These are phyloP conservation scores for Cucurbitaria berberidis DNA, from an alignment of 2,329 filamentous ascomycete genomes.

Conservation along the genomic window DNA sequence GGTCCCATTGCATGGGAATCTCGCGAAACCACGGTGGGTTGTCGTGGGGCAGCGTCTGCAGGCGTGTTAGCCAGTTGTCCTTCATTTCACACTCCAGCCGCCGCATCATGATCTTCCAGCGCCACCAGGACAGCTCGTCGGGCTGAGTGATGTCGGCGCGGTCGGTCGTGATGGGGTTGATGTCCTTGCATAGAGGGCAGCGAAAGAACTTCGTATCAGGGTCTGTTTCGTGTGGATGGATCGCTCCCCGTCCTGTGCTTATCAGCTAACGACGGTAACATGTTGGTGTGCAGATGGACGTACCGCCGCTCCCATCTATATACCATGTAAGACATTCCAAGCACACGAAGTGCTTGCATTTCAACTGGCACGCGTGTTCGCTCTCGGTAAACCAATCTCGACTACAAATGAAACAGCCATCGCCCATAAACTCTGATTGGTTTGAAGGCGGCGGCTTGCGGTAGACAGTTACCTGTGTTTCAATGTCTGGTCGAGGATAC, in stretches of 20 bases:
- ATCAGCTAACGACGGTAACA: neutral
- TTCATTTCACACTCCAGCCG: conserved; percentile 3
- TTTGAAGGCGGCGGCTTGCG: neutral
- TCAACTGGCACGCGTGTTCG: conserved; percentile 7
- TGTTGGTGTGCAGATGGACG: neutral
- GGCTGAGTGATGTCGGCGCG: conserved; percentile 1
- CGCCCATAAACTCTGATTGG: neutral
- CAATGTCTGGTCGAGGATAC: neutral
- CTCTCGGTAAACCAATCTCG: conserved; percentile 8
- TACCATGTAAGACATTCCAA: conserved; percentile 10
- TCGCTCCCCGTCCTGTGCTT: neutral
- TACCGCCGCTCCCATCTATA: conserved; percentile 1
- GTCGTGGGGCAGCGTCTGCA: conserved; percentile 1
- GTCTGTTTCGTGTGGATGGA: conserved; percentile 4
- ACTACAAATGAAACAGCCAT: conserved; percentile 4
- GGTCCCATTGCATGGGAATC: neutral
- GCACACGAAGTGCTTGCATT: conserved; percentile 14
- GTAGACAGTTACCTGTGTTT: neutral
- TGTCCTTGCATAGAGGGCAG: conserved; percentile 5
- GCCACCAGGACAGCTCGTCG: conserved; percentile 10
- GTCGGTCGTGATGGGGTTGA: conserved; percentile 1
- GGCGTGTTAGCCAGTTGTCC: conserved; percentile 3
- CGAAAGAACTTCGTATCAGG: conserved; percentile 11
- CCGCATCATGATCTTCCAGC: conserved; percentile 5
- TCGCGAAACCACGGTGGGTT: neutral